Base-by-base conservation (phyloP, 148 eudicot species). In the Linanthus parryae region DNA sequence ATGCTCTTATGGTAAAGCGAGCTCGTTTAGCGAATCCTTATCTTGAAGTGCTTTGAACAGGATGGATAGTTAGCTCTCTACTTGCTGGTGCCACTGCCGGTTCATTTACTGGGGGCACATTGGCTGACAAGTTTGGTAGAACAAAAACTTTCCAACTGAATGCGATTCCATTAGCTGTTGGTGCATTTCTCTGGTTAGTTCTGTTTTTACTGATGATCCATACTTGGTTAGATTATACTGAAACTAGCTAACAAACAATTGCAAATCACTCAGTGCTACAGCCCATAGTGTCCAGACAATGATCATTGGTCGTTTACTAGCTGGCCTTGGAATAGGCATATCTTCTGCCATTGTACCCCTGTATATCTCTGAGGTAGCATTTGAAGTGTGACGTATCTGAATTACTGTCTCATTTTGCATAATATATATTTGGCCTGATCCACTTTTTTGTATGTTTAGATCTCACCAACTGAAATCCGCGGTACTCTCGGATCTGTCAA, bases 61-160 rank as follows among this genome's bases (percentile, higher is more conserved):
- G 98, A 59, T 92, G 98, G 98, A 77, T 92, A 57, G 98, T 92
- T 23, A 87, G 98, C 63, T 60, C 91, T 58, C 84, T 87, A 62
- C 98, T 92, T 68, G 98, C 98, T 57, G 98, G 98, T 64, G 98
- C 98, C 58, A 87, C 96, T 56, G 74, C 84, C 53, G 98, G 98
- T 52, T 92, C 98, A 46, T 92, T 92, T 72, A 86, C 96, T 61
- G 98, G 98, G 21, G 98, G 98, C 40, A 52, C 87, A 28, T 73
- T 92, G 78, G 98, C 98, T 52, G 98, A 92, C 69, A 70, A 79
- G 75, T 84, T 87, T 57, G 98, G 98, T 37, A 75, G 98, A 66
- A 92, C 90, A 31, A 81, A 71, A 66, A 84, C 98, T 37, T 87
- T 87, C 71, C 72, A 68, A 54, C 67, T 92, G 56, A 84, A 92